Conservation (phyloP, 1,139 yeast genomes). For the Hyphopichia wangnamkhiaoensis region DNA sequence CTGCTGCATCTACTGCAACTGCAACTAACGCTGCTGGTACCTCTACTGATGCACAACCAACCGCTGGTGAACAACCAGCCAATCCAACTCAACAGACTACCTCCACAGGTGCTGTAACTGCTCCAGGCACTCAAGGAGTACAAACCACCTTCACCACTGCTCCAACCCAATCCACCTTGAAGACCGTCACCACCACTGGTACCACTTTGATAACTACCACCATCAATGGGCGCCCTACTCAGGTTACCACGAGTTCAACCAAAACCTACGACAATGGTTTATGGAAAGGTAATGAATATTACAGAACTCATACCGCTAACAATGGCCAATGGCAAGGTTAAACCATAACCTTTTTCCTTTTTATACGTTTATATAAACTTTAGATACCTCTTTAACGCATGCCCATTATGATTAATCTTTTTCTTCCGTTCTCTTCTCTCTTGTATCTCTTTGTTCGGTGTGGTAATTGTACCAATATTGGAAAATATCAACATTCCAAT, state of each 20-base stretch:
- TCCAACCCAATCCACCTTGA: slow-evolving; percentile 7
- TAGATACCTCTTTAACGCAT: no score
- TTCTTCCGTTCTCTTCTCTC: no score
- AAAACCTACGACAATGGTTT: slow-evolving; percentile 5
- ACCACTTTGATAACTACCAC: slow-evolving; percentile 4
- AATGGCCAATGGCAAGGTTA: slow-evolving; percentile 7
- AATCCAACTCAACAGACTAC: no score
- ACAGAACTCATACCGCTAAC: slow-evolving; percentile 3
- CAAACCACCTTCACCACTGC: slow-evolving; percentile 1
- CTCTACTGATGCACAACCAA: slow-evolving; percentile 10
- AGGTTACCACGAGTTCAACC: background rate
- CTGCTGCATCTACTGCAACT: slow-evolving; percentile 7
- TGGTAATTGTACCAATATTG: no score
- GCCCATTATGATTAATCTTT: background rate
- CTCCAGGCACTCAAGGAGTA: slow-evolving; percentile 5
- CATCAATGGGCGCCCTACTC: slow-evolving; percentile 5
- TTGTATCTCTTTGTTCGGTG: no score
- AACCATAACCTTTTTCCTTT: background rate
- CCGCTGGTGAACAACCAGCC: slow-evolving; percentile 1
- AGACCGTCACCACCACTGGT: slow-evolving; percentile 7
- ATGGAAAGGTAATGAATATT: slow-evolving; percentile 4
- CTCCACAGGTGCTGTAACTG: slow-evolving; percentile 9
- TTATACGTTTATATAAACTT: no score
- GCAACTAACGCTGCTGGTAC: slow-evolving; percentile 8
- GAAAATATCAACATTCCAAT: no score